A percentile compares a stretch with the other conserved stretches of the same genome.
These are phyloP conservation scores for Acanthamoeba lugdunensis DNA, from an alignment of 208 protist genomes.

Conservation along the genomic window DNA sequence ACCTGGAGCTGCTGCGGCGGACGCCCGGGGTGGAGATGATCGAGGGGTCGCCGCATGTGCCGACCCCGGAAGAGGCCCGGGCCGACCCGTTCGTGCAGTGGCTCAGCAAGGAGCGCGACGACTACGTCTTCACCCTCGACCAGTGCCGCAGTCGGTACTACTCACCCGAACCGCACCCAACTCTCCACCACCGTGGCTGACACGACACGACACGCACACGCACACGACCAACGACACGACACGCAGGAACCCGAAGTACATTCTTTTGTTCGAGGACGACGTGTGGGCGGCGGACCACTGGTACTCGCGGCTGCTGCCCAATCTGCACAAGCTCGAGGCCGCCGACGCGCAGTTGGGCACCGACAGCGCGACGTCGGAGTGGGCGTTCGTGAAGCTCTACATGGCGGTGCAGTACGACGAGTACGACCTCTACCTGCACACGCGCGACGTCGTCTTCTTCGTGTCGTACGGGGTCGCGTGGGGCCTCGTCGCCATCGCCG, in stretches of 20 bases:
- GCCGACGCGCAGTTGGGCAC: background rate
- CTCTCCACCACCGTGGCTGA: no score
- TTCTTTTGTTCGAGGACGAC: constrained; percentile 38
- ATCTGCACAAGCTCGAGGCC: background rate
- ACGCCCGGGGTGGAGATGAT: constrained; percentile 6
- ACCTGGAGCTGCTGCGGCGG: background rate
- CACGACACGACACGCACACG: no score
- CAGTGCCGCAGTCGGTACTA: background rate
- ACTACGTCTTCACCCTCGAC: constrained; percentile 19
- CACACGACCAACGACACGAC: background rate
- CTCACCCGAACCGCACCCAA: background rate
- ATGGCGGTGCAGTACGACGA: constrained; percentile 50
- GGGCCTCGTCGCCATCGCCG: background rate
- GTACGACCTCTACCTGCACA: background rate
- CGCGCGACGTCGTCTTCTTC: constrained; percentile 5
- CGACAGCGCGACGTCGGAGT: background rate
- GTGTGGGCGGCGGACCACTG: background rate
- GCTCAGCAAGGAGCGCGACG: constrained; percentile 15
- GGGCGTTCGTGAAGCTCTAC: constrained; percentile 34
- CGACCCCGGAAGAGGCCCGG: background rate
- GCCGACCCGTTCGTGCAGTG: background rate
- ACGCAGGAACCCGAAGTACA: background rate
- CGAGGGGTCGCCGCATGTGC: background rate
- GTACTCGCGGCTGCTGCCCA: constrained; percentile 1
- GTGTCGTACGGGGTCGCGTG: background rate